Evolutionary conservation across 495 filamentous ascomycete species (phyloP), one percentile per base, ranked within the genome.

Genomic region (Jackrogersella multiformis): DNA sequence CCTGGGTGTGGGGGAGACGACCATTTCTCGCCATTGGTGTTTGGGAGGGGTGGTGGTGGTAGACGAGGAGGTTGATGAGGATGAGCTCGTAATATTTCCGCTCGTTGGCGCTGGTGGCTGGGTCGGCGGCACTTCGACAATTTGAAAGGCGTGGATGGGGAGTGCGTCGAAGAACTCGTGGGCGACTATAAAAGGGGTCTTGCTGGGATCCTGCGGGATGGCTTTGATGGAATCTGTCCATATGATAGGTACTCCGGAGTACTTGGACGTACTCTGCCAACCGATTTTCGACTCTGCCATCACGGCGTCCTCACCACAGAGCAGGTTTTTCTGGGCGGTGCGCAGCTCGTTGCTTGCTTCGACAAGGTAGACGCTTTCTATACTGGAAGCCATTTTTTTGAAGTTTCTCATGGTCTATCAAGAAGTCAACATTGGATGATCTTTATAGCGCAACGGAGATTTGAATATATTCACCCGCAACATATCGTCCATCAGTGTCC

Each of bases 91-190:
- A 18, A 5, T 18, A 32, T 34, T 49, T 36, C 51, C 56, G 13
- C 76, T 78, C 72, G 77, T 42, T 13, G 82, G 76, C 26, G 82
- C 76, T 39, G 59, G 49, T 70, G 78, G 66, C 61, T 80, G 73
- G 59, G 77, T 76, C 26, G 83, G 76, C 39, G 85, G 78, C 30
- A 93, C 77, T 39, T 77, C 42, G 67, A 77, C 74, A 21, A 89
- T 89, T 73, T 97, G 89, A 77, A 99, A 99, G 61, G 92, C 90
- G 77, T 99, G 93, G 71, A 99, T 97, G 35, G 95, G 95, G 5
- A 98, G 90, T n/a, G 95, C 95, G 72, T 99, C 95, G 77, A 99
- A 98, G 82, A 99, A 97, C 74, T 99, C 95, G 74, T 99, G 95
- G 9, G 94, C 95, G 34, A 97, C 85, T 51, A 98, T 95, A 77